Conservation (phyloP, 306 rosid species). For the Inga oerstediana region DNA sequence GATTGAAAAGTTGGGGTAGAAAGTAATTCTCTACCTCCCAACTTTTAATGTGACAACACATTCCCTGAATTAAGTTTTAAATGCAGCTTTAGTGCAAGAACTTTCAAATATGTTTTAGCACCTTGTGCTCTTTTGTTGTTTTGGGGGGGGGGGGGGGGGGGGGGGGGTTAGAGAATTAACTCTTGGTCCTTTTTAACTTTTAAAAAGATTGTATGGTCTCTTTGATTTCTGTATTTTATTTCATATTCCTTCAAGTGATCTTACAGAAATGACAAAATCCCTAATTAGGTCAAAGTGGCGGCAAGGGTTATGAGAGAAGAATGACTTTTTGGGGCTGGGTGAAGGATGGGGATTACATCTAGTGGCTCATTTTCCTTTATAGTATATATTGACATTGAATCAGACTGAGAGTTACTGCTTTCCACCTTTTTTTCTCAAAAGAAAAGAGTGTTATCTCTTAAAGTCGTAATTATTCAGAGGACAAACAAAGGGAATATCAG, state of each 20-base stretch:
- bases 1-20: not conserved
- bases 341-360: not conserved
- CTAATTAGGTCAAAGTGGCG: not conserved
- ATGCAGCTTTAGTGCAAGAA: not conserved
- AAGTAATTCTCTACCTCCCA: too few relatives aligned
- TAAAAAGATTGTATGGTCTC: not conserved
- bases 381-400: not conserved
- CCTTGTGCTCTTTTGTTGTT: not conserved
- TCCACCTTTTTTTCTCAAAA: not conserved
- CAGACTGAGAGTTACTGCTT: not conserved
- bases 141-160: too few relatives aligned
- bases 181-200: not conserved
- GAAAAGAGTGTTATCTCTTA: not conserved
- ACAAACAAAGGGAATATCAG: not conserved
- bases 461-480: not conserved
- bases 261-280: not conserved
- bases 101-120: too few relatives aligned
- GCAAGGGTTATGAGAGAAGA: not conserved
- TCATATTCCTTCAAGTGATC: not conserved
- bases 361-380: not conserved
- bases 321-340: not conserved
- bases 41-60: not conserved
- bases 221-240: too few relatives aligned
- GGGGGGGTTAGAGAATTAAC: too few relatives aligned
- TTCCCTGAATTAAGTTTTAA: not conserved